These are phyloP conservation scores for Crotalaria pallida DNA, from an alignment of 306 rosid genomes.

Conservation along the genomic window DNA sequence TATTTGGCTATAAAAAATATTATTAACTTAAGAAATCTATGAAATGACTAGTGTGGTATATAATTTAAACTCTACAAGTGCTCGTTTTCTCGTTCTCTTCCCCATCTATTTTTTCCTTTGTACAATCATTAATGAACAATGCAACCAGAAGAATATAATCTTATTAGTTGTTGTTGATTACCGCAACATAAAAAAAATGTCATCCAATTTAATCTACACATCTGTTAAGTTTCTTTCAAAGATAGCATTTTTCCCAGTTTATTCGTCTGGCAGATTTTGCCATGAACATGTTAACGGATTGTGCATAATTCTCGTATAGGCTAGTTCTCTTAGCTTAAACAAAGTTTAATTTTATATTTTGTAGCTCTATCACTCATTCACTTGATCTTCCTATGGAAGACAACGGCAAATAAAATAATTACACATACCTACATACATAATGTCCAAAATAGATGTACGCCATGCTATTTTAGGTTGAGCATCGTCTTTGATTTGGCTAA, in stretches of 20 bases:
- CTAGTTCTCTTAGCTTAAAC: background rate
- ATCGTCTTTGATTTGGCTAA: background rate
- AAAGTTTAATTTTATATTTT: background rate
- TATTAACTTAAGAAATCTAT: too few relatives aligned
- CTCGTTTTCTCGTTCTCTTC: too few relatives aligned
- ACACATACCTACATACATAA: background rate
- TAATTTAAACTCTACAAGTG: too few relatives aligned
- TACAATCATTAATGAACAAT: too few relatives aligned
- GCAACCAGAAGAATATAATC: too few relatives aligned
- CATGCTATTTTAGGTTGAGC: conserved; percentile 2
- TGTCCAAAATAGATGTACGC: background rate
- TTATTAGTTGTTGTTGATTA: background rate
- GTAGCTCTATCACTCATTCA: too few relatives aligned
- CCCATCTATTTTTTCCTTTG: too few relatives aligned
- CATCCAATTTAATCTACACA: background rate
- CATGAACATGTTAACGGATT: background rate
- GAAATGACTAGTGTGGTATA: too few relatives aligned
- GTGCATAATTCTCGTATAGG: background rate
- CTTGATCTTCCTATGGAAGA: too few relatives aligned
- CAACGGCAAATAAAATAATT: background rate
- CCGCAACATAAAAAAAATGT: background rate
- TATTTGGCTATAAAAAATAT: too few relatives aligned
- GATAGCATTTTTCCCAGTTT: background rate
- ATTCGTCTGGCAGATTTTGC: background rate
- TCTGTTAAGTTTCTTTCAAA: background rate